Conservation (phyloP, 805 yeast species). For the Wickerhamiella siamensis region DNA sequence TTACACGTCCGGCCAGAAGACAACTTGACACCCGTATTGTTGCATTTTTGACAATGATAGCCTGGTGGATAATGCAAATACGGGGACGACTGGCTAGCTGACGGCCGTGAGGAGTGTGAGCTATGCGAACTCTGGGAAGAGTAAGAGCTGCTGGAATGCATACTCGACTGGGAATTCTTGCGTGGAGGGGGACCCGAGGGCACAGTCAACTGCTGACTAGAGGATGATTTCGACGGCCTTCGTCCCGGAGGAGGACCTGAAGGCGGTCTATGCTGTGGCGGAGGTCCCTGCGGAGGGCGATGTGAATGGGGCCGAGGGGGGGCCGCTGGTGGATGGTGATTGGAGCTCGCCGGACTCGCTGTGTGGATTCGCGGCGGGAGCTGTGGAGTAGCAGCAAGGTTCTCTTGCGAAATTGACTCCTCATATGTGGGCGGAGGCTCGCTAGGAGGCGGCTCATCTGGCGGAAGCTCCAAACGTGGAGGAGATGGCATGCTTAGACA, state of each 20-base stretch:
- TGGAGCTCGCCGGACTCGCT: neutral
- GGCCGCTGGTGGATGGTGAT: neutral
- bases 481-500: neutral
- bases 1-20: constrained; percentile 50
- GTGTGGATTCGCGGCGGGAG: neutral
- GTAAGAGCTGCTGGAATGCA: too few relatives aligned
- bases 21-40: constrained; percentile 50
- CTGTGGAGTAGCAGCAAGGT: neutral
- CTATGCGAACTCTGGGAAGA: too few relatives aligned
- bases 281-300: constrained; percentile 1
- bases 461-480: constrained; percentile 2
- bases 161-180: too few relatives aligned
- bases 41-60: constrained; percentile 50
- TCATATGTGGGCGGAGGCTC: constrained; percentile 1
- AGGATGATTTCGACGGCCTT: too few relatives aligned
- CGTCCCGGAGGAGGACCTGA: too few relatives aligned
- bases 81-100: constrained; percentile 4
- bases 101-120: neutral
- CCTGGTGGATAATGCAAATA: constrained; percentile 48
- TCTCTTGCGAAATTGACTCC: neutral
- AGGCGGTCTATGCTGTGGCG: too few relatives aligned
- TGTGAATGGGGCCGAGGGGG: too few relatives aligned
- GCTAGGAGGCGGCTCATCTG: constrained; percentile 14
- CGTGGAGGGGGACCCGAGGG: too few relatives aligned
- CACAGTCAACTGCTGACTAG: too few relatives aligned